Evolutionary conservation across 129 eudicot species (phyloP).

Genomic region (Lactuca sativa): DNA sequence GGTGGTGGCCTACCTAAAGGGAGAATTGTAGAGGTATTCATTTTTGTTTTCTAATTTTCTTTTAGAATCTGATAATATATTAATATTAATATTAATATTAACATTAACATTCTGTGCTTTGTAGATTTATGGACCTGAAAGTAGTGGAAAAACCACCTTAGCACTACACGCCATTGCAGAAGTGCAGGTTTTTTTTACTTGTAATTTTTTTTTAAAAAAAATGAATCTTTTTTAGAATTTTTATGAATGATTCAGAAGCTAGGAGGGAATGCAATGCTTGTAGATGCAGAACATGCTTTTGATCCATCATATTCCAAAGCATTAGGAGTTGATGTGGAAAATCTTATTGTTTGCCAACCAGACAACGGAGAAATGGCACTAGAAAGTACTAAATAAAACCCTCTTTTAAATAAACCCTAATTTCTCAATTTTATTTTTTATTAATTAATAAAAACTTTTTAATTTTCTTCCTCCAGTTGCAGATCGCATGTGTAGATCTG

Average conservation of each 20-base stretch:
- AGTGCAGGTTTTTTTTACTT: slow-evolving; percentile 69
- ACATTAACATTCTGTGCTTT: slow-evolving; percentile 13
- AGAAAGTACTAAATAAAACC: slow-evolving; percentile 60
- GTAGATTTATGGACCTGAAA: slow-evolving; percentile 98
- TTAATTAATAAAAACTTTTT: slow-evolving; percentile 1
- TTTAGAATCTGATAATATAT: neutral
- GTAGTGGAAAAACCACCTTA: slow-evolving; percentile 97
- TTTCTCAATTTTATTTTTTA: too few species aligned
- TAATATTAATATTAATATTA: neutral
- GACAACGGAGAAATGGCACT: slow-evolving; percentile 99
- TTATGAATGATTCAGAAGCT: slow-evolving; percentile 50
- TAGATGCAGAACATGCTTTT: slow-evolving; percentile 99
- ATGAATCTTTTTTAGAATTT: neutral
- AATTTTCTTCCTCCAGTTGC: slow-evolving; percentile 55
- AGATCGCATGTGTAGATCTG: slow-evolving; percentile 99
- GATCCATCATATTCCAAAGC: slow-evolving; percentile 98
- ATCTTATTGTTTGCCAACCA: slow-evolving; percentile 96
- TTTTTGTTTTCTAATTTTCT: slow-evolving; percentile 1
- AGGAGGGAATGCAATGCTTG: slow-evolving; percentile 99
- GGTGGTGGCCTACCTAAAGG: slow-evolving; percentile 99
- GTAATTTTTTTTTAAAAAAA: neutral
- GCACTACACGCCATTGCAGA: slow-evolving; percentile 99
- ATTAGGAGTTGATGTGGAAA: slow-evolving; percentile 95
- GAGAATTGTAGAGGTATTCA: slow-evolving; percentile 88
- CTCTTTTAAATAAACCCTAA: neutral